These are phyloP conservation scores for Chondrus crispus DNA, from an alignment of 23 red algal species.

Conservation along the genomic window DNA sequence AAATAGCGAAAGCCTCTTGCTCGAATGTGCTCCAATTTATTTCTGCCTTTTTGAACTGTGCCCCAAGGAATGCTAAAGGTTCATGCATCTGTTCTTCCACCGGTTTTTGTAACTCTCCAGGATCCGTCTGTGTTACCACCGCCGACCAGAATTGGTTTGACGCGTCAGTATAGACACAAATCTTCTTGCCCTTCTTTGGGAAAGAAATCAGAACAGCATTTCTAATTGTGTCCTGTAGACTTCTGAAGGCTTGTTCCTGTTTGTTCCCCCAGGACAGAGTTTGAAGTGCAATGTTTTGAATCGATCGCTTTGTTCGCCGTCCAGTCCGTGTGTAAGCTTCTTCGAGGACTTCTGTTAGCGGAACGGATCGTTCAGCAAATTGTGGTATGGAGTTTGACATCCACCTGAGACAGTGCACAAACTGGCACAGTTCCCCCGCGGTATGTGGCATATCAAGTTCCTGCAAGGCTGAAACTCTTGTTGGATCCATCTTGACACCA, in stretches of 20 bases:
- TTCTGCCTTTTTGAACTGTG: neutral
- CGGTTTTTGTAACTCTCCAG: neutral
- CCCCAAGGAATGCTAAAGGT: constrained; percentile 13
- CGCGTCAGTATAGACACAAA: constrained; percentile 12
- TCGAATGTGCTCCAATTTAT: neutral
- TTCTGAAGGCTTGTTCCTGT: neutral
- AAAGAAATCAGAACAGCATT: neutral
- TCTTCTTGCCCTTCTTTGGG: neutral
- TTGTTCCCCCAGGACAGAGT: neutral
- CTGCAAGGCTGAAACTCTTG: neutral
- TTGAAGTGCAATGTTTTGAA: neutral
- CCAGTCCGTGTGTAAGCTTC: neutral
- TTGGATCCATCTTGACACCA: neutral
- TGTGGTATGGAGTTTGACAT: neutral
- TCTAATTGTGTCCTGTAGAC: neutral
- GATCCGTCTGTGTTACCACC: neutral
- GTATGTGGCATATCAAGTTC: neutral
- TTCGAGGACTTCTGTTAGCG: neutral
- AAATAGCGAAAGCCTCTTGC: neutral
- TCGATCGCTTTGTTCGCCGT: neutral
- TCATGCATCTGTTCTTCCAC: neutral
- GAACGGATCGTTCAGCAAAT: neutral
- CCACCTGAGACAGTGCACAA: constrained; percentile 25
- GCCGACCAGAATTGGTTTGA: neutral
- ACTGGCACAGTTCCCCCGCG: neutral